Percentiles rank a stretch among this genome's conserved stretches.
These are phyloP conservation scores for Fraxinus velutina DNA, from an alignment of 305 asterid genomes.

Conservation along the genomic window DNA sequence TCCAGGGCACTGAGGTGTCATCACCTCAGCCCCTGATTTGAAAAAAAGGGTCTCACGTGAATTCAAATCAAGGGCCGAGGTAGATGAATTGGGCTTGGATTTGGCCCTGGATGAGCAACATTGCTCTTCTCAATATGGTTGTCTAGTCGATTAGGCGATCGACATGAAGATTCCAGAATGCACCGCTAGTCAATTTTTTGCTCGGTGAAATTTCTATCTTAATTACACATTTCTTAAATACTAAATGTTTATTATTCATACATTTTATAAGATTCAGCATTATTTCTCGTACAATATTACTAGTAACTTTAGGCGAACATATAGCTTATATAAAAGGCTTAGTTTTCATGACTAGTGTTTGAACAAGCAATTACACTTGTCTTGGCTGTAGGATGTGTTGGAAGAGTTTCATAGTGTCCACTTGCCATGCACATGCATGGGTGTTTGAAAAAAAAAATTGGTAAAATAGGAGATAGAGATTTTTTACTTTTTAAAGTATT, in stretches of 20 bases:
- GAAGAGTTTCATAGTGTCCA: background rate
- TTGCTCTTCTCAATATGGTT: background rate
- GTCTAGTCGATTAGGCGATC: background rate
- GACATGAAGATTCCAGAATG: background rate
- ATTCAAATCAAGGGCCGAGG: too few species aligned
- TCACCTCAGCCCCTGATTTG: too few species aligned
- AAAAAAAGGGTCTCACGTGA: too few species aligned
- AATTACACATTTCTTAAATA: background rate
- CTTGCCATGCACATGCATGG: background rate
- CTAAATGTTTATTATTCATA: background rate
- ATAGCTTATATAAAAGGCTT: background rate
- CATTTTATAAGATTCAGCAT: background rate
- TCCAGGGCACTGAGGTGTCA: too few species aligned
- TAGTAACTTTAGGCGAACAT: background rate
- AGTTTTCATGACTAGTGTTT: background rate
- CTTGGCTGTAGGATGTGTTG: background rate
- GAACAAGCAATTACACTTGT: background rate
- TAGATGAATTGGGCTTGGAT: too few species aligned
- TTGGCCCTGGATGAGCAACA: too few species aligned
- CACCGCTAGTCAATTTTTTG: background rate
- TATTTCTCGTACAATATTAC: background rate
- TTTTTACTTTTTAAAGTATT: background rate
- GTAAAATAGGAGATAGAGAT: background rate
- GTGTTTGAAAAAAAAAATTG: background rate
- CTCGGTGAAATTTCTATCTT: too few species aligned